Conservation (phyloP, 1,139 yeast species). For the Blastobotrys petasosporus region DNA sequence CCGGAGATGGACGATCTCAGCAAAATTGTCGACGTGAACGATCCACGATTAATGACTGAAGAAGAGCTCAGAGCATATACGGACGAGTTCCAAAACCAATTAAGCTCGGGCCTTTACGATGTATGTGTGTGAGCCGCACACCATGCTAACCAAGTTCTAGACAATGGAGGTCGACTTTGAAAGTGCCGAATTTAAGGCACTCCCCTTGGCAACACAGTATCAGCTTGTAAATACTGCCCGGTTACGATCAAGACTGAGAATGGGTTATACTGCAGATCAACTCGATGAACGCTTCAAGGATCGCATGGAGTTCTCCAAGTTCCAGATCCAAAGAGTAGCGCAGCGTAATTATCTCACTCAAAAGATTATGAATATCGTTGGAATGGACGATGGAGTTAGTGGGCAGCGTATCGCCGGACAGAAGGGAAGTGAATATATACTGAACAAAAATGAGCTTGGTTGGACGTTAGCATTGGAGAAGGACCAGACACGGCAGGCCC, state of each 20-base stretch:
- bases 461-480: conserved; percentile 68
- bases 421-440: conserved; percentile 65
- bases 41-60: conserved; percentile 67
- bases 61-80: conserved; percentile 62
- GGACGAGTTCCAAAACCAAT: conserved; percentile 55
- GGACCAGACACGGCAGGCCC: conserved; percentile 29
- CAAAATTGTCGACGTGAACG: conserved; percentile 39
- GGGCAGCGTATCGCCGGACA: conserved; percentile 78
- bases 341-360: conserved; percentile 89
- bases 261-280: conserved; percentile 91
- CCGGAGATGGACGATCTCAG: conserved; percentile 55
- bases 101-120: conserved; percentile 39
- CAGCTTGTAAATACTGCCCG: conserved; percentile 80
- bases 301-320: conserved; percentile 82
- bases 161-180: conserved; percentile 34
- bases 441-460: conserved; percentile 74
- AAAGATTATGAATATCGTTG: conserved; percentile 74
- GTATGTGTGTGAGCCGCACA: conserved; percentile 12
- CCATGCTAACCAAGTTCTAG: conserved; percentile 1
- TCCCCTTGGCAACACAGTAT: conserved; percentile 79
- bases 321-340: conserved; percentile 89
- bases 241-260: conserved; percentile 77
- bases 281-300: conserved; percentile 73
- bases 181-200: conserved; percentile 33
- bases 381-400: conserved; percentile 56